phyloP scores from a whole-genome alignment of 2,329 filamentous ascomycete species.

The Ilyonectria mors-panacis region DNA sequence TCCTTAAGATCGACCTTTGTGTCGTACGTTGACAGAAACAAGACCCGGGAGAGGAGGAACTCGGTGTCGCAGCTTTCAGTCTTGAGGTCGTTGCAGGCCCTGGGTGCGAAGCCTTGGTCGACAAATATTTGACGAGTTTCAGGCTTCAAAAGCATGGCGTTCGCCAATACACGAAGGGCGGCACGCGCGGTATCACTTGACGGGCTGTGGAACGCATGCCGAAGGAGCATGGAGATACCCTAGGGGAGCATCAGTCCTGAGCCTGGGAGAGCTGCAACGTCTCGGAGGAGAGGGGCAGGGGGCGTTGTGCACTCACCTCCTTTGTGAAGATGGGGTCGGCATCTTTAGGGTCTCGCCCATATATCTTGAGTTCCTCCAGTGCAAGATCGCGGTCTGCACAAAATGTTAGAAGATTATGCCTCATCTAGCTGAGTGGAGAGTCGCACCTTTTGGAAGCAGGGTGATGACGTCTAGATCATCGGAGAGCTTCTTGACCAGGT shows the following conservation, averaged over 20 bases:
- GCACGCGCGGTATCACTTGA: conserved; percentile 77
- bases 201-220: conserved; percentile 79
- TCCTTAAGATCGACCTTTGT: conserved; percentile 63
- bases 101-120: conserved; percentile 68
- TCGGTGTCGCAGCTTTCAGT: conserved; percentile 85
- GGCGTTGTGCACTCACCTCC: conserved; percentile 65
- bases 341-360: conserved; percentile 76
- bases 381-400: conserved; percentile 72
- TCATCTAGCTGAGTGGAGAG: not conserved
- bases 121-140: conserved; percentile 61
- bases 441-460: conserved; percentile 71
- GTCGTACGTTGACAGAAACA: conserved; percentile 65
- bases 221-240: conserved; percentile 81
- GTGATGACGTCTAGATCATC: conserved; percentile 73
- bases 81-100: conserved; percentile 80
- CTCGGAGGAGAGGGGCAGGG: not conserved
- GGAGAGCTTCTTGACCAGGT: conserved; percentile 73
- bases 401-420: conserved; percentile 32
- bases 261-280: conserved; percentile 10
- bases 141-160: conserved; percentile 74
- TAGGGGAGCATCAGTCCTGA: conserved; percentile 54
- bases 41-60: conserved; percentile 74
- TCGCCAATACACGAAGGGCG: conserved; percentile 85
- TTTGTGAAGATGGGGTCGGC: conserved; percentile 89
- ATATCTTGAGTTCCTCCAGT: conserved; percentile 78